Evolutionary conservation across 208 protist species (phyloP), one percentile per base, ranked within the genome.

Genomic region (Herpetomonas samuelpessoai): DNA sequence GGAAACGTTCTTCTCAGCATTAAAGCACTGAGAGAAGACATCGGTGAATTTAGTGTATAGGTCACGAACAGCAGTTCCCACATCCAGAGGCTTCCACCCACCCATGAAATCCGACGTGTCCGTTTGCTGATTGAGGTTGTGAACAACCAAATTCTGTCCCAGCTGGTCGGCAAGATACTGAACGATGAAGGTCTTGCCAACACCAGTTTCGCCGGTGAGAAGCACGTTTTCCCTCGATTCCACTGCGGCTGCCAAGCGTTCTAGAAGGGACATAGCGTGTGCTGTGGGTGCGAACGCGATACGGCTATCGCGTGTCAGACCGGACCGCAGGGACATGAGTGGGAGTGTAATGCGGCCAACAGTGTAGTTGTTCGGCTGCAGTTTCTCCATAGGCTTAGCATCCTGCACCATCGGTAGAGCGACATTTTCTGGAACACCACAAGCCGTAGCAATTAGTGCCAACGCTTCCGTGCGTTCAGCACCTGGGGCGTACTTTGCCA

Each of bases 81-180:
- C 76, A 59, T 99, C 97, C 12, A 99, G 86, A 19, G 99, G 99
- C 68, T 98, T 98, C 83, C 98, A 99, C 6, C 99, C 99, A 41
- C 99, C 99, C 68, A 99, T 92, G 39, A 99, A 95, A 64, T 99
- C 99, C 22, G 92, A 80, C 47, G 89, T 93, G 62, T 99, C 99
- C 3, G 87, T 99, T 81, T 99, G 98, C 81, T 99, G 97, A 65
- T 97, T 99, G 55, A 99, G 84, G 76, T 99, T 99, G 65, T 98
- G 86, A 16, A 99, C 97, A 51, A 97, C 79, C 0, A 99, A 82
- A 48, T 91, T 81, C 57, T 94, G 81, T 14, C 92, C 88, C 27
- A 96, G 72, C 52, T 93, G 74, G 57, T 95, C 86, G 0, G 95
- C 92, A 6, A 97, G 77, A 63, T 93, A 93, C 56, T 95, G 88